Conservation (phyloP, 768 basidiomycete species). For the Naematelia encephala region DNA sequence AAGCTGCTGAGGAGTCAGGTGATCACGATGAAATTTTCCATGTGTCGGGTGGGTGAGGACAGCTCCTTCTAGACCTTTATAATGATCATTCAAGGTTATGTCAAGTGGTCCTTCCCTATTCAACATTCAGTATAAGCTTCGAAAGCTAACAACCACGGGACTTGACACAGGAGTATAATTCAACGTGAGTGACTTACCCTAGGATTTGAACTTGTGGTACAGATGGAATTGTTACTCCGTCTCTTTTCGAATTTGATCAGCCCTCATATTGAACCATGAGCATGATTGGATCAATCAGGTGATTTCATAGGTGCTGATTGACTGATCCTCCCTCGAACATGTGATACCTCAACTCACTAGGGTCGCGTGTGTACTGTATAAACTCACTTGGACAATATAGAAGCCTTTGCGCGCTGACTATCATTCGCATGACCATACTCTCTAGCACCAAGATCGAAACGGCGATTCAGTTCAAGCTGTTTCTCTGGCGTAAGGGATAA, state of each 20-base stretch:
- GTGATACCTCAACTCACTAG: too few species aligned
- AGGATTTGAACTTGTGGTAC: conserved; percentile 11
- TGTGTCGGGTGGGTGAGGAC: conserved; percentile 8
- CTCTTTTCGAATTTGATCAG: neutral
- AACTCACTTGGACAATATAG: conserved; percentile 8
- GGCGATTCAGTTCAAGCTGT: conserved; percentile 7
- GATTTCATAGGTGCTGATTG: too few species aligned
- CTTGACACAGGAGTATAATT: too few species aligned
- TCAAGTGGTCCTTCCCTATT: conserved; percentile 7
- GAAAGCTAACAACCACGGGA: neutral
- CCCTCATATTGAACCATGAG: neutral
- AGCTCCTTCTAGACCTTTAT: conserved; percentile 1
- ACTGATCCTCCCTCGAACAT: too few species aligned
- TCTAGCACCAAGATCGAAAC: conserved; percentile 7
- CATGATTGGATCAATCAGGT: too few species aligned
- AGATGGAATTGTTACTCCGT: conserved; percentile 10
- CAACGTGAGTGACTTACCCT: conserved; percentile 9
- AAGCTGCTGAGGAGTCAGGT: neutral
- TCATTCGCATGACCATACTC: conserved; percentile 11
- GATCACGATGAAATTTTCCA: conserved; percentile 8
- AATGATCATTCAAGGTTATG: neutral
- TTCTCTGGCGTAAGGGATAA: conserved; percentile 1
- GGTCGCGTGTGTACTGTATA: too few species aligned
- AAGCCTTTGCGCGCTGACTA: conserved; percentile 4
- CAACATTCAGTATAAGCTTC: neutral